A percentile compares a stretch with the other conserved stretches of the same genome.
These are phyloP conservation scores for Chaetomium sp. DNA, from an alignment of 2,329 filamentous ascomycete genomes.

Conservation along the genomic window DNA sequence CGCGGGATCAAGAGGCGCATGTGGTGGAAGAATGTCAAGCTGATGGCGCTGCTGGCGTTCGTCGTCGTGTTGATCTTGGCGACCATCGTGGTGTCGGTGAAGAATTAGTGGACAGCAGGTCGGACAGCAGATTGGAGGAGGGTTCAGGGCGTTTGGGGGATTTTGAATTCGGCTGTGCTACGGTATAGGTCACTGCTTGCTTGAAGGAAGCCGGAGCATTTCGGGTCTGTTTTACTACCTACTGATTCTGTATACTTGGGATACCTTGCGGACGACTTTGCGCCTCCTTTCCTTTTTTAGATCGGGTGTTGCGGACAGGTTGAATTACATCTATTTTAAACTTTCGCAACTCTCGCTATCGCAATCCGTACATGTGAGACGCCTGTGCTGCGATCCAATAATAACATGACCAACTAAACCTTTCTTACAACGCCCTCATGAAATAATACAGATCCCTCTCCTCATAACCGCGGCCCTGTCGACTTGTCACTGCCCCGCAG, in stretches of 20 bases:
- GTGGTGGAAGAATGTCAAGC: slow-evolving; percentile 99
- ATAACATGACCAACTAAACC: neutral
- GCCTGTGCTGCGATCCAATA: neutral
- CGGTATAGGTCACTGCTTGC: neutral
- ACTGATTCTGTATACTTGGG: neutral
- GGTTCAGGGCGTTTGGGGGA: slow-evolving; percentile 7
- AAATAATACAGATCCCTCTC: neutral
- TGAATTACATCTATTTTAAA: neutral
- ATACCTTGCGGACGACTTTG: neutral
- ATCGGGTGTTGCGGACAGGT: neutral
- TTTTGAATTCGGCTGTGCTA: neutral
- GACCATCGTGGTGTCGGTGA: slow-evolving; percentile 57
- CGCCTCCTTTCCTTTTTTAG: neutral
- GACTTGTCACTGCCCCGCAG: slow-evolving; percentile 40
- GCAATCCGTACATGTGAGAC: neutral
- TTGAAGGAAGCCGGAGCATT: neutral
- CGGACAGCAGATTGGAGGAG: neutral
- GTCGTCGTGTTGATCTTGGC: slow-evolving; percentile 64
- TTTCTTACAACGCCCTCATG: neutral
- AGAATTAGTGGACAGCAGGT: slow-evolving; percentile 42
- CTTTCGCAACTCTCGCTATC: neutral
- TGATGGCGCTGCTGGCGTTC: slow-evolving; percentile 78
- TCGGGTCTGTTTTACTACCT: neutral
- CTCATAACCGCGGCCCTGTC: slow-evolving; percentile 38
- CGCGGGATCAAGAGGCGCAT: slow-evolving; percentile 85